Evolutionary conservation across 768 basidiomycete species (phyloP).

Genomic region (Trametes maxima): DNA sequence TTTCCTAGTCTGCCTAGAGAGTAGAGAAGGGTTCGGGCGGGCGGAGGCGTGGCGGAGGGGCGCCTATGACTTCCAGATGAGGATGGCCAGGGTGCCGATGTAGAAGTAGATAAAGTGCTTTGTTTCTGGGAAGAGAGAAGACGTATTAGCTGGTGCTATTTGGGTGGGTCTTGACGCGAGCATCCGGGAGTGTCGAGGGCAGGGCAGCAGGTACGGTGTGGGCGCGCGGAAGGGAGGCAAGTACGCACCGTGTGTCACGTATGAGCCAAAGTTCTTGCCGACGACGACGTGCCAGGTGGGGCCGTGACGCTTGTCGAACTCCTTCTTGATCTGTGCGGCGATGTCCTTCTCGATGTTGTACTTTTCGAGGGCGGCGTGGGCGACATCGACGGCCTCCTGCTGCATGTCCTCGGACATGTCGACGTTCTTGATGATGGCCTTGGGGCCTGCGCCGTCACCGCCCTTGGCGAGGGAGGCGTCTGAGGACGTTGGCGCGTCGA

Average conservation of each 20-base stretch:
- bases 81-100: slow-evolving; percentile 87
- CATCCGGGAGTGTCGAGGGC: slow-evolving; percentile 10
- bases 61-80: slow-evolving; percentile 87
- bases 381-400: slow-evolving; percentile 89
- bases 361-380: slow-evolving; percentile 82
- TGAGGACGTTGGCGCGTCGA: slow-evolving; percentile 59
- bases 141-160: background rate
- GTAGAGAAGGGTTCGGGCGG: background rate
- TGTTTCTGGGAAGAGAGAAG: slow-evolving; percentile 64
- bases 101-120: slow-evolving; percentile 99
- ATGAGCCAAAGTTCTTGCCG: slow-evolving; percentile 98
- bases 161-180: too few species aligned
- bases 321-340: slow-evolving; percentile 97
- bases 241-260: slow-evolving; percentile 90
- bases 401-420: slow-evolving; percentile 98
- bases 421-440: slow-evolving; percentile 94
- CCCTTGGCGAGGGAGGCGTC: slow-evolving; percentile 51
- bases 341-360: slow-evolving; percentile 98
- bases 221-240: slow-evolving; percentile 12
- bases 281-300: slow-evolving; percentile 99
- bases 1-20: background rate
- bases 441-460: slow-evolving; percentile 48
- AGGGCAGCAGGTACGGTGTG: too few species aligned
- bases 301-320: slow-evolving; percentile 90
- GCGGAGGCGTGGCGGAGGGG: background rate